A percentile compares a stretch with the other conserved stretches of the same genome.
Evolutionary conservation across 805 yeast species (phyloP).

Genomic region (Komagataella phaffii): DNA sequence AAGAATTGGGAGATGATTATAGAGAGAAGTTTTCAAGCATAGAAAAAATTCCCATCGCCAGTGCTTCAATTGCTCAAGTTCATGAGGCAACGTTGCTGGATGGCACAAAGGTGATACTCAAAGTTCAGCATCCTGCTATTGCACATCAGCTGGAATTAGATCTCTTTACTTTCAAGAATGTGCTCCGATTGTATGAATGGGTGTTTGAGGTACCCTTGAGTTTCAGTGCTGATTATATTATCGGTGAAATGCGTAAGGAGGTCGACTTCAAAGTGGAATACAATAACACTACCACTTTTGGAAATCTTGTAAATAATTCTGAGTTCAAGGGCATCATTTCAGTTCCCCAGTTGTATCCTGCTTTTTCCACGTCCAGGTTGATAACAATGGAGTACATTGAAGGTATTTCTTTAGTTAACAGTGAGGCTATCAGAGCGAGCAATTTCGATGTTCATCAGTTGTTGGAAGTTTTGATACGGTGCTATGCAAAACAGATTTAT

Average conservation of each 20-base stretch:
- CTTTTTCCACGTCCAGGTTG: slow-evolving; percentile 33
- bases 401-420: slow-evolving; percentile 14
- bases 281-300: slow-evolving; percentile 31
- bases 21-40: slow-evolving; percentile 25
- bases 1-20: slow-evolving; percentile 29
- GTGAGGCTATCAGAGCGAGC: slow-evolving; percentile 37
- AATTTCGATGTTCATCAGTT: slow-evolving; percentile 25
- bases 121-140: slow-evolving; percentile 54
- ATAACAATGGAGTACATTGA: slow-evolving; percentile 68
- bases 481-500: slow-evolving; percentile 47
- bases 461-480: slow-evolving; percentile 35
- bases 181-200: slow-evolving; percentile 38
- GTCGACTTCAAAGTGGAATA: slow-evolving; percentile 47
- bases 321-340: slow-evolving; percentile 28
- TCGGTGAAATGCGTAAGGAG: slow-evolving; percentile 44
- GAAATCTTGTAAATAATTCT: slow-evolving; percentile 26
- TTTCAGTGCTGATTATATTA: slow-evolving; percentile 40
- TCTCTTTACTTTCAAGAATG: slow-evolving; percentile 38
- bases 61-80: slow-evolving; percentile 68
- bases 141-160: slow-evolving; percentile 48
- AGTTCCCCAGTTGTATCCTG: slow-evolving; percentile 39
- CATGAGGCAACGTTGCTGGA: slow-evolving; percentile 34
- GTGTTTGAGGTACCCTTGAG: slow-evolving; percentile 54
- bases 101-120: slow-evolving; percentile 47
- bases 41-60: slow-evolving; percentile 50